phyloP scores from a whole-genome alignment of 2,329 filamentous ascomycete genomes.

The Ambrosiella beaveri region DNA sequence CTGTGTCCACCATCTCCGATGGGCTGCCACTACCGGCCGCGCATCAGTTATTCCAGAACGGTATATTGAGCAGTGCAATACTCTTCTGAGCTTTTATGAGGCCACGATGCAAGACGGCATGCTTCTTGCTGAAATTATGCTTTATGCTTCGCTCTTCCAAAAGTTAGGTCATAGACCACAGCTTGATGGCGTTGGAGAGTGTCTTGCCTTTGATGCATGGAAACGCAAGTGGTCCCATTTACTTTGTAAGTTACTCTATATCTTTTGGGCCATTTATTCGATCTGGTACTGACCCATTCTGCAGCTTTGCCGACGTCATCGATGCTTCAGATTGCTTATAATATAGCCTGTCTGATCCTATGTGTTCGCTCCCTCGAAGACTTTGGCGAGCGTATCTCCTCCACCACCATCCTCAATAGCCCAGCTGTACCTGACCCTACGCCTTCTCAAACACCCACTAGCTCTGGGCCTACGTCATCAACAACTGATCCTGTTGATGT shows the following conservation, averaged over 20 bases:
- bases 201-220: slow-evolving; percentile 11
- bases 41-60: slow-evolving; percentile 22
- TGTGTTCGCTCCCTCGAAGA: slow-evolving; percentile 12
- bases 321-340: slow-evolving; percentile 13
- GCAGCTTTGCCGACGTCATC: slow-evolving; percentile 9
- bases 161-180: slow-evolving; percentile 20
- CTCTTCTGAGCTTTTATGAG: slow-evolving; percentile 24
- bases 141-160: slow-evolving; percentile 23
- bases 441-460: slow-evolving; percentile 9
- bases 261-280: background rate
- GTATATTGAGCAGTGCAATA: slow-evolving; percentile 25
- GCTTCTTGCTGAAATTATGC: slow-evolving; percentile 23
- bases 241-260: slow-evolving; percentile 6
- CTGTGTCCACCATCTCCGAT: slow-evolving; percentile 23
- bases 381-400: slow-evolving; percentile 10
- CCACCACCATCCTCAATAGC: slow-evolving; percentile 5
- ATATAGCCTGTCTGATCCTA: slow-evolving; percentile 11
- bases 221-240: slow-evolving; percentile 12
- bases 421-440: background rate
- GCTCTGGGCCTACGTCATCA: background rate
- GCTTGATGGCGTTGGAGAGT: slow-evolving; percentile 17
- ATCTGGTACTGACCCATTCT: background rate
- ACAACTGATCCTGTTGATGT: slow-evolving; percentile 4
- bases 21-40: slow-evolving; percentile 25
- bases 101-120: slow-evolving; percentile 26